Percentiles rank a stretch among this genome's conserved stretches.
Conservation (phyloP, 2,329 filamentous ascomycete species). For the Fusarium drepaniforme region DNA sequence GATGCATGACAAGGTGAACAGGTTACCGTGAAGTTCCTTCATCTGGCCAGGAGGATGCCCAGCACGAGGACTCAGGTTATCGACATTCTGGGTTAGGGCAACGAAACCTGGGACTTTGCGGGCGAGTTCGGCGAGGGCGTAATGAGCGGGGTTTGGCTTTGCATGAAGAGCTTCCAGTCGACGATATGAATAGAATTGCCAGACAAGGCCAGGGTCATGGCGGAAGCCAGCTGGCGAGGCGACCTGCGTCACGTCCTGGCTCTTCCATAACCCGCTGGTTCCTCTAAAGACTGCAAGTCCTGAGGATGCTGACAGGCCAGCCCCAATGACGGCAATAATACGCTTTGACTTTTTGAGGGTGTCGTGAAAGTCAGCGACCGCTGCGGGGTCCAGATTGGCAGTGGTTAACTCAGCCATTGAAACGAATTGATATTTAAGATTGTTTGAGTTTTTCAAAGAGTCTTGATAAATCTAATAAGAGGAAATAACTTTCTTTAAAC, state of each 20-base stretch:
- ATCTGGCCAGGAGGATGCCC: background rate
- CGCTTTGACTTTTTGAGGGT: background rate
- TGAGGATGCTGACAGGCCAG: background rate
- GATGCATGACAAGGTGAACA: background rate
- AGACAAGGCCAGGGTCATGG: background rate
- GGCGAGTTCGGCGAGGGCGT: background rate
- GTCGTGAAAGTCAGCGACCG: background rate
- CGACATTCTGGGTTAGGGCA: background rate
- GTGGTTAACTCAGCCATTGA: background rate
- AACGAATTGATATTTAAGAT: background rate
- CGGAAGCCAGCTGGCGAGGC: background rate
- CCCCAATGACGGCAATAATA: background rate
- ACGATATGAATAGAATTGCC: background rate
- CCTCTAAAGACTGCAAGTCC: background rate
- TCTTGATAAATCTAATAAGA: background rate
- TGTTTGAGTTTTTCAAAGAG: background rate
- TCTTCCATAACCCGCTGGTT: background rate
- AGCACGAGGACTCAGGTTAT: background rate
- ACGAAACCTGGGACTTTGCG: background rate
- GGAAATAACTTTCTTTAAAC: background rate
- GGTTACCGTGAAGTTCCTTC: constrained; percentile 1
- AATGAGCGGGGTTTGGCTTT: background rate
- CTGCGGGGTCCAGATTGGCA: background rate
- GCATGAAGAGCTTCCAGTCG: background rate
- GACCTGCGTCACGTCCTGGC: background rate